A percentile compares a stretch with the other conserved stretches of the same genome.
Conservation (phyloP, 2,329 filamentous ascomycete species). For the Kalmusia sp. region DNA sequence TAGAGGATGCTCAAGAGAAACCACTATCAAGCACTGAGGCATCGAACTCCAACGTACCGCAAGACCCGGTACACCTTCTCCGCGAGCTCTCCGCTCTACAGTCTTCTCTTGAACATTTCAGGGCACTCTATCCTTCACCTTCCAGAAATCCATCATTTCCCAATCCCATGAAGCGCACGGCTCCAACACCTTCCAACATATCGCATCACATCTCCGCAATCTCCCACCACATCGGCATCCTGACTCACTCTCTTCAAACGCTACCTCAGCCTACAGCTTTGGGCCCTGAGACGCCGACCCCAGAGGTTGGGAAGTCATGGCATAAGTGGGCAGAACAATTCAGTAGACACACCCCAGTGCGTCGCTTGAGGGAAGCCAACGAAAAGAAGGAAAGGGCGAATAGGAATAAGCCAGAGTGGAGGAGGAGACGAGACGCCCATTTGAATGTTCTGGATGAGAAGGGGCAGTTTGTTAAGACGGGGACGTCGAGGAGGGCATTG, state of each 20-base stretch:
- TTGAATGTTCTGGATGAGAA: not conserved
- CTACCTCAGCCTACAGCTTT: not conserved
- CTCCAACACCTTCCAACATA: not conserved
- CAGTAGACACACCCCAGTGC: no score
- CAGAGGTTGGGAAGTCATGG: not conserved
- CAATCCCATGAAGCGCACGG: not conserved
- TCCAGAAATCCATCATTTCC: not conserved
- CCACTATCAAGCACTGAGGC: no score
- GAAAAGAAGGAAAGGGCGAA: not conserved
- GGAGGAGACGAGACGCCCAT: not conserved
- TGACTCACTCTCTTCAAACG: not conserved
- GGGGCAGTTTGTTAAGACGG: no score
- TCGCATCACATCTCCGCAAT: constrained; percentile 2
- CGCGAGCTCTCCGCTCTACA: not conserved
- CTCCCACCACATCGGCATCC: not conserved
- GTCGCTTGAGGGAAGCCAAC: no score
- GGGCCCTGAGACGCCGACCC: not conserved
- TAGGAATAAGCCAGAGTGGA: no score
- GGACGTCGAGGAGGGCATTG: no score
- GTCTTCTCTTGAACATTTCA: constrained; percentile 2
- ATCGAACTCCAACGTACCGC: not conserved
- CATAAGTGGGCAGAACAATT: no score
- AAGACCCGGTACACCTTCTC: constrained; percentile 4
- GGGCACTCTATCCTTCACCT: not conserved
- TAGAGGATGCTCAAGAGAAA: no score